A percentile compares a stretch with the other conserved stretches of the same genome.
phyloP scores from a whole-genome alignment of 2,329 filamentous ascomycete species.

The Scedosporium aurantiacum region DNA sequence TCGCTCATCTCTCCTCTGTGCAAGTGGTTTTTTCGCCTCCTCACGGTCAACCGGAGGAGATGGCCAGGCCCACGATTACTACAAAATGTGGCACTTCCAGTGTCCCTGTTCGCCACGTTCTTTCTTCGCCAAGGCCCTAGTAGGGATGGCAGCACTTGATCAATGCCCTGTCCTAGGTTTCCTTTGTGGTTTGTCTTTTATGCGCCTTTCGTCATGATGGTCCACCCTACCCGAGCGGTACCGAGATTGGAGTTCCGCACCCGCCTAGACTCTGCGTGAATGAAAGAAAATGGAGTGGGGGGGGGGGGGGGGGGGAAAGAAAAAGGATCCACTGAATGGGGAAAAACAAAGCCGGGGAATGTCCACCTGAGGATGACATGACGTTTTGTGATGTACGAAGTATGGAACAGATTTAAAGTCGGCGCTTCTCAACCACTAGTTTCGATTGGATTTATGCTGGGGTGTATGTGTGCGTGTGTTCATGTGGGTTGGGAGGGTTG shows the following conservation, averaged over 20 bases:
- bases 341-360: neutral
- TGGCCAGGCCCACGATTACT: neutral
- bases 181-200: neutral
- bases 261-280: neutral
- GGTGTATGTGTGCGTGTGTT: neutral
- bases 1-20: neutral
- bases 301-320: neutral
- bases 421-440: conserved; percentile 1
- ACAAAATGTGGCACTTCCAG: neutral
- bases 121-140: neutral
- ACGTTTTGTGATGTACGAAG: neutral
- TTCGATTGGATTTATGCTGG: neutral
- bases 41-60: neutral
- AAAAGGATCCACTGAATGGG: neutral
- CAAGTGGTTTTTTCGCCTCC: neutral
- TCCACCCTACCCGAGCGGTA: neutral
- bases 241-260: neutral
- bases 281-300: neutral
- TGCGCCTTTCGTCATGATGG: neutral
- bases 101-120: no score
- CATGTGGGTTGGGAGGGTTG: neutral
- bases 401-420: neutral
- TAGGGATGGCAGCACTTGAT: neutral
- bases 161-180: neutral
- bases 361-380: neutral